Evolutionary conservation across 768 basidiomycete genomes (phyloP).

Genomic region (Galerina marginata): DNA sequence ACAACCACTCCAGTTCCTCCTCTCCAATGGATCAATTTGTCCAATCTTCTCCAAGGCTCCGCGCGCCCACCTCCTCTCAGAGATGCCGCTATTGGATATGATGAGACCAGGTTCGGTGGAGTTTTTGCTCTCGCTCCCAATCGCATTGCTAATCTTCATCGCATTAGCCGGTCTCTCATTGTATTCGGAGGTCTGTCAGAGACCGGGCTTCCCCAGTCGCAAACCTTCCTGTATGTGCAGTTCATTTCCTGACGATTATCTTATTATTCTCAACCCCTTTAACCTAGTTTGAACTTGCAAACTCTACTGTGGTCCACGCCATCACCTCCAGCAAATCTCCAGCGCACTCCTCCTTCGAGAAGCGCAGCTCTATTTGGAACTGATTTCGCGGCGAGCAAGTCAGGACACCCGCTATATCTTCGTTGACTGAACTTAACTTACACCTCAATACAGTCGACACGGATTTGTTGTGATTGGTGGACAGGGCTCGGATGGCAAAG

Average conservation of each 20-base stretch:
- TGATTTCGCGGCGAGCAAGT: constrained; percentile 87
- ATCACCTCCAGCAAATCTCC: constrained; percentile 52
- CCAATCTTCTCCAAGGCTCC: constrained; percentile 57
- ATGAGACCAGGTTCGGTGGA: constrained; percentile 44
- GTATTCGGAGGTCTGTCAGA: constrained; percentile 80
- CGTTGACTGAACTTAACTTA: constrained; percentile 11
- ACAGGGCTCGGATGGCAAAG: constrained; percentile 53
- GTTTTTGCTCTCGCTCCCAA: constrained; percentile 4
- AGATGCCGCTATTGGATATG: constrained; percentile 73
- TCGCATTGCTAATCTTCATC: constrained; percentile 37
- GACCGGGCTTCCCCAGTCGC: constrained; percentile 62
- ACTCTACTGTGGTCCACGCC: constrained; percentile 67
- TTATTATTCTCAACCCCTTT: constrained; percentile 14
- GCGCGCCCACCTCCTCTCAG: constrained; percentile 65
- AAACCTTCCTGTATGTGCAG: constrained; percentile 67
- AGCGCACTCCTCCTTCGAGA: constrained; percentile 59
- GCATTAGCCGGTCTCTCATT: constrained; percentile 57
- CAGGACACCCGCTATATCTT: constrained; percentile 32
- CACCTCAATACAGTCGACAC: constrained; percentile 57
- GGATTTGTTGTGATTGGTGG: constrained; percentile 81
- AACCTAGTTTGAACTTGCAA: constrained; percentile 63
- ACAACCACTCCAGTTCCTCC: constrained; percentile 62
- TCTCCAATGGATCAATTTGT: constrained; percentile 79
- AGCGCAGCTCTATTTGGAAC: constrained; percentile 67
- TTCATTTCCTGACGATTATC: neutral